Evolutionary conservation across 2,329 filamentous ascomycete species (phyloP), one percentile per base, ranked within the genome.

Genomic region (Alternaria arbusti): DNA sequence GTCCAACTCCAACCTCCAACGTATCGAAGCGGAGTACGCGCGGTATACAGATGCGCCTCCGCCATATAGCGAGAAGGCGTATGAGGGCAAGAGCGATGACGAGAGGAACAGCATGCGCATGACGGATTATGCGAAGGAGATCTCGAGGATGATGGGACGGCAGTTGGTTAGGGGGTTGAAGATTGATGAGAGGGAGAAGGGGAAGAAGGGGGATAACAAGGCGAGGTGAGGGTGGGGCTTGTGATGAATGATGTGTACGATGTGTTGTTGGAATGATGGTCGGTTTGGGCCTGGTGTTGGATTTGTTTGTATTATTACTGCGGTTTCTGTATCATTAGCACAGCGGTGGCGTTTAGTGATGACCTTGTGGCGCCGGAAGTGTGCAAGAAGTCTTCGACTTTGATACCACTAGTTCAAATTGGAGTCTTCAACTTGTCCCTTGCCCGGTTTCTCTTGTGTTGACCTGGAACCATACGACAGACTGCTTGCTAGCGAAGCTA

Each of bases 71-170:
- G 67, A 71, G 17, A 58, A 69, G 43, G 63, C 71, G 44, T 74
- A 72, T 44, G 67, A 70, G 57, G 65, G 70, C 13, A 74, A 72
- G 66, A 70, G 62, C 15, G 69, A 69, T 25, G 68, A 74, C n/a
- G 64, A 74, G 46, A 60, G 63, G 45, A 54, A 62, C 3, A 68
- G 47, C 30, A 75, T 74, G 70, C 57, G 70, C 6, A 70, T 68
- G 59, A 58, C 55, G 13, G 73, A 75, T 30, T 76, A 76, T 28
- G 69, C 74, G 5, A 72, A 71, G 54, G 70, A 75, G 63, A 57
- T 76, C 2, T 71, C 71, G 28, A 68, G 71, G 55, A 68, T 72
- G 57, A 75, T 76, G 74, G 71, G 71, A 12, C 61, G 59, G 20
- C 74, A 76, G 61, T 54, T 76, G 13, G 69, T 72, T 1, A 61